These are phyloP conservation scores for Mycena floridula DNA, from an alignment of 768 basidiomycete species.

Conservation along the genomic window DNA sequence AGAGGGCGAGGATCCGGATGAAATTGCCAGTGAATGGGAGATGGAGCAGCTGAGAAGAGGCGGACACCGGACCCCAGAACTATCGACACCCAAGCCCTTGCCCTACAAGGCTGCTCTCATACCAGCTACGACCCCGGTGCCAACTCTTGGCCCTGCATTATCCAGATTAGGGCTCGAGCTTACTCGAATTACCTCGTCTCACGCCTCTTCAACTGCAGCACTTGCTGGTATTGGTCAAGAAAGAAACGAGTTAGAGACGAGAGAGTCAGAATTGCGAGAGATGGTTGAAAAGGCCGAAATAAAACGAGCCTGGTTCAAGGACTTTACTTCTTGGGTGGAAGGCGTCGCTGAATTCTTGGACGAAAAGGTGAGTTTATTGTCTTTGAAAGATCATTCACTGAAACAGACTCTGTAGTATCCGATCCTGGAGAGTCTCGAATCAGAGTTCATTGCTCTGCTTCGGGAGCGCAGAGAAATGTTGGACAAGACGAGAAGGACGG, in stretches of 20 bases:
- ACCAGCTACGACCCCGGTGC: constrained; percentile 56
- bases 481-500: constrained; percentile 55
- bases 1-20: constrained; percentile 82
- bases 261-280: constrained; percentile 68
- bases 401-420: constrained; percentile 53
- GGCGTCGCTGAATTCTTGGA: constrained; percentile 81
- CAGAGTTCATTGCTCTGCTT: constrained; percentile 66
- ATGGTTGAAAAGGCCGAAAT: constrained; percentile 71
- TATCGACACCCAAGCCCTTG: constrained; percentile 38
- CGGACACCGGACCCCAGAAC: constrained; percentile 43
- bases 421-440: constrained; percentile 68
- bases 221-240: constrained; percentile 57
- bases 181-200: constrained; percentile 57
- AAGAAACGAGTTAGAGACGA: constrained; percentile 52
- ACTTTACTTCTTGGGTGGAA: constrained; percentile 78
- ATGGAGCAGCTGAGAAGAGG: constrained; percentile 76
- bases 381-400: neutral
- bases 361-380: constrained; percentile 66
- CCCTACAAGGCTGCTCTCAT: constrained; percentile 71
- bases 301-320: constrained; percentile 77
- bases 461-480: constrained; percentile 72
- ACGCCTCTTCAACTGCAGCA: constrained; percentile 52
- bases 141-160: constrained; percentile 56
- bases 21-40: constrained; percentile 84
- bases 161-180: constrained; percentile 56